Percentiles rank a stretch among this genome's conserved stretches.
Conservation (phyloP, 2,329 filamentous ascomycete genomes). For the Cladosporium sp. region DNA sequence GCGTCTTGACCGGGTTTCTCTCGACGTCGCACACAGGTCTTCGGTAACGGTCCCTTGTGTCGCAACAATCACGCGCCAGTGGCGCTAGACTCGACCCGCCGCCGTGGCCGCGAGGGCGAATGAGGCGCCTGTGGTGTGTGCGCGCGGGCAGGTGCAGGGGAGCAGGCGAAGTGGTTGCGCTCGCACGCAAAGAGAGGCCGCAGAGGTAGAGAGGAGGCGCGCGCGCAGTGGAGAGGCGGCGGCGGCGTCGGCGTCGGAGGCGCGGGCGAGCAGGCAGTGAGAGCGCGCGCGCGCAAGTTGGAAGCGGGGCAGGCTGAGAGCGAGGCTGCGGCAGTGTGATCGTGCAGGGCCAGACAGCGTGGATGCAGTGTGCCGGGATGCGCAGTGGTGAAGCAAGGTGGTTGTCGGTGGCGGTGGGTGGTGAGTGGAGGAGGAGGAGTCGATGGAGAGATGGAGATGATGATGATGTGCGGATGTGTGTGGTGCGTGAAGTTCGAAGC, state of each 20-base stretch:
- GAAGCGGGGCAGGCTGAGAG: neutral
- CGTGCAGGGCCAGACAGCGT: neutral
- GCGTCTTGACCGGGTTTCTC: slow-evolving; percentile 8
- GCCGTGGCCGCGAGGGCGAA: slow-evolving; percentile 8
- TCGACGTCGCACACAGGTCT: slow-evolving; percentile 8
- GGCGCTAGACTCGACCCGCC: slow-evolving; percentile 11
- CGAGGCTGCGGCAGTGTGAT: neutral
- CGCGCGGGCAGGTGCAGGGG: slow-evolving; percentile 2
- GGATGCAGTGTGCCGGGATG: neutral
- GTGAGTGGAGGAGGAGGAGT: too few relatives aligned
- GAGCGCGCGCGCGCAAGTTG: neutral
- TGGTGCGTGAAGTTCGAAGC: neutral
- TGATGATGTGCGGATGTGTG: too few relatives aligned
- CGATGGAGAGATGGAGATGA: too few relatives aligned
- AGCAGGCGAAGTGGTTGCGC: neutral
- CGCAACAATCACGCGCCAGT: slow-evolving; percentile 10
- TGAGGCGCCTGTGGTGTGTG: slow-evolving; percentile 2
- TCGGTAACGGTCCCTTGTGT: slow-evolving; percentile 13
- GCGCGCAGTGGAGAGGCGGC: neutral
- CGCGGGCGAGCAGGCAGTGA: neutral
- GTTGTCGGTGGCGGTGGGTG: neutral
- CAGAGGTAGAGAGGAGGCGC: neutral
- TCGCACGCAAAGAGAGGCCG: neutral
- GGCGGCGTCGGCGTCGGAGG: neutral
- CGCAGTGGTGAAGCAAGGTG: neutral